Conservation (phyloP, 2,329 filamentous ascomycete genomes). For the Paradendryphiella salina region DNA sequence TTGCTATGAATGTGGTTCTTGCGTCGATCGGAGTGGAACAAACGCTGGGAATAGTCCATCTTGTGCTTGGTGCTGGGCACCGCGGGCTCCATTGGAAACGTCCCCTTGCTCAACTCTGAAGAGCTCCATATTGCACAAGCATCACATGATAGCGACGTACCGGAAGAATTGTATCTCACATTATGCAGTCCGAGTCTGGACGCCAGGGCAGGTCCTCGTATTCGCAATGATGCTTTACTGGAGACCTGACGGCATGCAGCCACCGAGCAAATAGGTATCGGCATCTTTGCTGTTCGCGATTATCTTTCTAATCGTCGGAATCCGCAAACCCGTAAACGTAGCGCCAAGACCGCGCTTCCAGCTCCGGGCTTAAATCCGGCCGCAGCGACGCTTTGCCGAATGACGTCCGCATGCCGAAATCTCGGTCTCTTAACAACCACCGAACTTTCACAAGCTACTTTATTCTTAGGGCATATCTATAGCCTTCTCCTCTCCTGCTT, state of each 20-base stretch:
- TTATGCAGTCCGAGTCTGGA: slow-evolving; percentile 21
- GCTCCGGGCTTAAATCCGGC: slow-evolving; percentile 19
- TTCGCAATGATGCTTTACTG: slow-evolving; percentile 6
- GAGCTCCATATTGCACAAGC: neutral
- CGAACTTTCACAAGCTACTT: slow-evolving; percentile 18
- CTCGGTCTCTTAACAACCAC: slow-evolving; percentile 32
- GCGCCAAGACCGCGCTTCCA: slow-evolving; percentile 31
- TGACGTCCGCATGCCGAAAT: slow-evolving; percentile 31
- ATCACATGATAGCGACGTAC: slow-evolving; percentile 43
- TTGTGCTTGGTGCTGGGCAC: neutral
- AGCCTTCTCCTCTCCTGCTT: neutral
- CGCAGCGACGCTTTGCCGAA: slow-evolving; percentile 25
- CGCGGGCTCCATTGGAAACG: neutral
- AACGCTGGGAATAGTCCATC: neutral
- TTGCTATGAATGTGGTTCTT: neutral
- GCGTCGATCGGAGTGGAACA: neutral
- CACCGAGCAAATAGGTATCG: slow-evolving; percentile 27
- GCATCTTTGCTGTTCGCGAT: slow-evolving; percentile 25
- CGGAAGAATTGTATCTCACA: slow-evolving; percentile 39
- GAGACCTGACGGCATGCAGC: slow-evolving; percentile 30
- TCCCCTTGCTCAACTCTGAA: neutral
- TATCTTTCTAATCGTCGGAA: slow-evolving; percentile 19
- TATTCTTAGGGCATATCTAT: slow-evolving; percentile 9
- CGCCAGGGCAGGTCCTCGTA: slow-evolving; percentile 12
- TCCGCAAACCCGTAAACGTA: slow-evolving; percentile 23